Base-by-base conservation (phyloP, 352 stramenopile genomes). In the Phytophthora pini region DNA sequence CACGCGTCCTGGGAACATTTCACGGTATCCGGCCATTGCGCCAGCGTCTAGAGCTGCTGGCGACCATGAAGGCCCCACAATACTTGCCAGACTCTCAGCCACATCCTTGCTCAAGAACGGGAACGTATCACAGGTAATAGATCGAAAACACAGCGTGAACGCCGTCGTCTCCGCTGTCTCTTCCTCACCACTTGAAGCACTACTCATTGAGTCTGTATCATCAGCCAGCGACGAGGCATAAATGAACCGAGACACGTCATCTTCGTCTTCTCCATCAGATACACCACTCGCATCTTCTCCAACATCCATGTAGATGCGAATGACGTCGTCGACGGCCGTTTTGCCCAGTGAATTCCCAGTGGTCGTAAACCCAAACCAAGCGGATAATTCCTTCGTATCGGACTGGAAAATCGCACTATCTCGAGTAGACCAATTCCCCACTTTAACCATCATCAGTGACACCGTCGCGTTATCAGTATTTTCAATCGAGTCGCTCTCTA, bases 271-370 rank as follows among this genome's bases (percentile, higher is more conserved):
- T 26, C 24, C 24, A 26, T 26, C 24, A 4, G 24, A 26, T 26
- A 26, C 24, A 26, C 24, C 24, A 26, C 39, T 39, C 8, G 27
- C 7, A 27, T 61, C 22, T 36, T 64, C 53, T 50, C 43, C 40
- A 31, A 65, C 13, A 53, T 50, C 60, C 54, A 70, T 65, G 40
- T 65, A 70, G 24, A 70, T 56, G 22, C 47, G 47, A 31, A 64
- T 59, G 4, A 70, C n/a, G 12, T 65, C 49, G 7, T 40, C 22
- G 46, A 45, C 24, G 15, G 13, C 11, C 34, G 38, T 51, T 2
- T 36, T 51, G 22, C 27, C 15, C 29, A 59, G 31, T 2, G 26
- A 17, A 10, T 51, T 57, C 24, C 24, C 24, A 4, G 24, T 26
- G 24, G 24, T 26, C 24, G 24, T 26, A 26, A 26, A 26, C 24